These are phyloP conservation scores for Fusarium sp. DNA, from an alignment of 2,329 filamentous ascomycete species.

Conservation along the genomic window DNA sequence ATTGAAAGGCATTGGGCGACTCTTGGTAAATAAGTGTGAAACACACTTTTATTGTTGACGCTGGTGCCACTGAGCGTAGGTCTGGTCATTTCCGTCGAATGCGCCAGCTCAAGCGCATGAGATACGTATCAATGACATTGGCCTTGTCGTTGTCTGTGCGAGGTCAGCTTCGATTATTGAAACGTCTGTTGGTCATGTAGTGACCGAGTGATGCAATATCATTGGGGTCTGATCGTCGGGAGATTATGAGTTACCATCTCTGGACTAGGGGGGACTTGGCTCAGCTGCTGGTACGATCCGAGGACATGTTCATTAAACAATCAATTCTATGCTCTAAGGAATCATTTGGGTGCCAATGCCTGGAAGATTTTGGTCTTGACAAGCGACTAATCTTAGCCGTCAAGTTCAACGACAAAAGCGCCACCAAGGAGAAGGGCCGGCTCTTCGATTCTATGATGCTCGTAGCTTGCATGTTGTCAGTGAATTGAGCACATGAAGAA, in stretches of 20 bases:
- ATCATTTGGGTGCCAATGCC: neutral
- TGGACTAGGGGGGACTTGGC: slow-evolving; percentile 7
- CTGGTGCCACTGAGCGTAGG: slow-evolving; percentile 12
- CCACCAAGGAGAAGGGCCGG: slow-evolving; percentile 82
- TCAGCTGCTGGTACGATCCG: neutral
- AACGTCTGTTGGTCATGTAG: slow-evolving; percentile 2
- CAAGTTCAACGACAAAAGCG: slow-evolving; percentile 65
- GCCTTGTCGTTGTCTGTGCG: slow-evolving; percentile 15
- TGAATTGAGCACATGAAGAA: neutral
- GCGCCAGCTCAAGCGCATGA: neutral
- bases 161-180: slow-evolving; percentile 12
- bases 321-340: slow-evolving; percentile 13
- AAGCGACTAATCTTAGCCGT: slow-evolving; percentile 17
- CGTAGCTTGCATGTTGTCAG: slow-evolving; percentile 65
- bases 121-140: neutral
- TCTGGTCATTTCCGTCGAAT: slow-evolving; percentile 29
- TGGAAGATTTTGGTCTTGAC: neutral
- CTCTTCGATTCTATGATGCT: slow-evolving; percentile 79
- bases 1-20: neutral
- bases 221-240: slow-evolving; percentile 14
- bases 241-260: slow-evolving; percentile 12
- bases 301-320: slow-evolving; percentile 19
- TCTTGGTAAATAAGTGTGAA: neutral
- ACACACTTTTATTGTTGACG: slow-evolving; percentile 1
- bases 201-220: slow-evolving; percentile 10